Conservation (phyloP, 1,139 yeast genomes). For the Sugiyamaella neomexicana region DNA sequence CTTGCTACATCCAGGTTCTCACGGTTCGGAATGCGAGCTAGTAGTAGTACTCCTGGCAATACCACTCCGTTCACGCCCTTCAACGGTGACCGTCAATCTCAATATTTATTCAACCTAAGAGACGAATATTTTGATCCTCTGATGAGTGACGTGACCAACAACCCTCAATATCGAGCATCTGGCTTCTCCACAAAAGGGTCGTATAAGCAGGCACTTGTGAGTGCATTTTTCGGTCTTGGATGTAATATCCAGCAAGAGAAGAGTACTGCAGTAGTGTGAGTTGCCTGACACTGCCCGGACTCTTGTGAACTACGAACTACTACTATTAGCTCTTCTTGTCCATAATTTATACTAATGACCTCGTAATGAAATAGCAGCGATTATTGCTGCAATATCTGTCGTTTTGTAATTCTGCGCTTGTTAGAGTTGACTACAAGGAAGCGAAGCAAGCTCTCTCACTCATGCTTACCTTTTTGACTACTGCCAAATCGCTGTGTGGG, state of each 20-base stretch:
- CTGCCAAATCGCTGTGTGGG: slow-evolving; percentile 36
- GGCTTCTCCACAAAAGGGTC: slow-evolving; percentile 77
- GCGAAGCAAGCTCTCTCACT: not conserved
- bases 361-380: slow-evolving; percentile 18
- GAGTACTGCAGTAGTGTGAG: no score
- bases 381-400: slow-evolving; percentile 12
- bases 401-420: slow-evolving; percentile 31
- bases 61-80: slow-evolving; percentile 90
- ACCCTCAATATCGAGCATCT: slow-evolving; percentile 74
- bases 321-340: no score
- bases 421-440: not conserved
- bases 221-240: slow-evolving; percentile 87
- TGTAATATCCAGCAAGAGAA: slow-evolving; percentile 76
- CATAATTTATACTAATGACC: slow-evolving; percentile 15
- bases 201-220: slow-evolving; percentile 75
- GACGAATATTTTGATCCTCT: slow-evolving; percentile 63
- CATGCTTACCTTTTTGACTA: slow-evolving; percentile 38
- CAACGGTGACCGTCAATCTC: slow-evolving; percentile 75
- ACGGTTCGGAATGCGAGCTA: not conserved
- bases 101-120: slow-evolving; percentile 48
- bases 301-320: no score
- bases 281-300: slow-evolving; percentile 1
- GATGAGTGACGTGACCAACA: slow-evolving; percentile 56
- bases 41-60: slow-evolving; percentile 36
- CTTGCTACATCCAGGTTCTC: slow-evolving; percentile 17